Evolutionary conservation across 2,329 filamentous ascomycete species (phyloP).

Genomic region (Verticillium klebahnii): DNA sequence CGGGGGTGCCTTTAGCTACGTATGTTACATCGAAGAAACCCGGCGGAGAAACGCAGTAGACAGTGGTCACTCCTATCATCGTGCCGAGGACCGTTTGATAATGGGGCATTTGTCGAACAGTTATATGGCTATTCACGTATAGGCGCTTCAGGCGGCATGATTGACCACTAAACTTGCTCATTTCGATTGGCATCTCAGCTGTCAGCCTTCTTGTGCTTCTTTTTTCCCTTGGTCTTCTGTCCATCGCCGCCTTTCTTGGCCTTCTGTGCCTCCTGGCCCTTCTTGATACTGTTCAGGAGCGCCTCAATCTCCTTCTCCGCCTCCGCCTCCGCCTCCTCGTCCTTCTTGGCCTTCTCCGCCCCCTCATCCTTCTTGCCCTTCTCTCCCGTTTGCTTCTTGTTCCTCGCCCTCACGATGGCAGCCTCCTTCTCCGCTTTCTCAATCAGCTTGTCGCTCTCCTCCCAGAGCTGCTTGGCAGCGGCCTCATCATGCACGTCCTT

Average conservation of each 20-base stretch:
- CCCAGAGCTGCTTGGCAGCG: slow-evolving; percentile 81
- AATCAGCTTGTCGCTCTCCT: slow-evolving; percentile 80
- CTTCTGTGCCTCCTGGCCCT: slow-evolving; percentile 29
- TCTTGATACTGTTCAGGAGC: slow-evolving; percentile 40
- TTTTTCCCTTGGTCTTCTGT: slow-evolving; percentile 18
- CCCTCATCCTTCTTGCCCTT: slow-evolving; percentile 24
- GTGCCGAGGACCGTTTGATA: too few species aligned
- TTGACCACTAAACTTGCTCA: too few species aligned
- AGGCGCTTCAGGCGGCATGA: too few species aligned
- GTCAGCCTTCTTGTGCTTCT: slow-evolving; percentile 25
- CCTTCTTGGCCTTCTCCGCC: slow-evolving; percentile 23
- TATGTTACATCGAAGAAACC: too few species aligned
- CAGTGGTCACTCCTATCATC: too few species aligned
- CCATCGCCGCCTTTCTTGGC: slow-evolving; percentile 14
- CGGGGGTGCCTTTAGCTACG: too few species aligned
- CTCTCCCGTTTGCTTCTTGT: slow-evolving; percentile 30
- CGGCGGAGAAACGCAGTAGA: too few species aligned
- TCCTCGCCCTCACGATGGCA: slow-evolving; percentile 49
- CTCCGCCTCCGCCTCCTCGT: slow-evolving; percentile 21
- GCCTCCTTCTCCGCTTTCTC: slow-evolving; percentile 76
- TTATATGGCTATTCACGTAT: too few species aligned
- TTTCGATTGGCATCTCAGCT: not conserved
- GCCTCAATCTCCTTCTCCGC: slow-evolving; percentile 27
- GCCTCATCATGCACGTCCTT: slow-evolving; percentile 74
- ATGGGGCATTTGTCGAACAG: too few species aligned